phyloP scores from a whole-genome alignment of 768 basidiomycete species.

The Xanthoconium stramineum region DNA sequence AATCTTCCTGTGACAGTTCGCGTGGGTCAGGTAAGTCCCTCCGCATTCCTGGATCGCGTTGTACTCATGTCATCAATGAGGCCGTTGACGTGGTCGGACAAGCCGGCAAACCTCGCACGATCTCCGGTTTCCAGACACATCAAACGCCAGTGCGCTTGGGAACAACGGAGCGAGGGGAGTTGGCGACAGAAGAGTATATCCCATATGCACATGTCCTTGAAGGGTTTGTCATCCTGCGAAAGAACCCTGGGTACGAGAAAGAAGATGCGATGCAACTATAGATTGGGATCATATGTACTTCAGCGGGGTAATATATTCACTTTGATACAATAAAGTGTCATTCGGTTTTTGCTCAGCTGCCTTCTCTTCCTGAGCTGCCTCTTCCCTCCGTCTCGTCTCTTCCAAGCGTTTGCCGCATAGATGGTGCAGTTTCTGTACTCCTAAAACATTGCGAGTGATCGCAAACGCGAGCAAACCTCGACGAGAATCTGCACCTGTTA shows the following conservation, averaged over 20 bases:
- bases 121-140: constrained; percentile 98
- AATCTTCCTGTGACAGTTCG: constrained; percentile 87
- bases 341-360: constrained; percentile 52
- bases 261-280: constrained; percentile 84
- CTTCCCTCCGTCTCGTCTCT: constrained; percentile 36
- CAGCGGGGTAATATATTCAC: not conserved
- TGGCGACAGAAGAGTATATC: constrained; percentile 96
- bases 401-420: constrained; percentile 91
- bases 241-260: constrained; percentile 88
- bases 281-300: constrained; percentile 6
- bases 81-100: constrained; percentile 97
- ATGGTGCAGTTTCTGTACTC: constrained; percentile 89
- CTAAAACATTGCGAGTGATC: constrained; percentile 92
- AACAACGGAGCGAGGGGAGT: constrained; percentile 90
- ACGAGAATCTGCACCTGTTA: constrained; percentile 70
- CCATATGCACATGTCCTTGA: constrained; percentile 88
- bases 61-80: constrained; percentile 33
- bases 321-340: constrained; percentile 52
- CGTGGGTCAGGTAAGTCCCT: constrained; percentile 72
- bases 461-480: constrained; percentile 92
- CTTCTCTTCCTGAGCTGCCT: constrained; percentile 37
- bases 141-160: constrained; percentile 94
- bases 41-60: not conserved
- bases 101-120: constrained; percentile 94
- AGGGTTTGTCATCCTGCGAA: constrained; percentile 87